phyloP scores from a whole-genome alignment of 176 grass and related monocot species.

The Oryza meridionalis region DNA sequence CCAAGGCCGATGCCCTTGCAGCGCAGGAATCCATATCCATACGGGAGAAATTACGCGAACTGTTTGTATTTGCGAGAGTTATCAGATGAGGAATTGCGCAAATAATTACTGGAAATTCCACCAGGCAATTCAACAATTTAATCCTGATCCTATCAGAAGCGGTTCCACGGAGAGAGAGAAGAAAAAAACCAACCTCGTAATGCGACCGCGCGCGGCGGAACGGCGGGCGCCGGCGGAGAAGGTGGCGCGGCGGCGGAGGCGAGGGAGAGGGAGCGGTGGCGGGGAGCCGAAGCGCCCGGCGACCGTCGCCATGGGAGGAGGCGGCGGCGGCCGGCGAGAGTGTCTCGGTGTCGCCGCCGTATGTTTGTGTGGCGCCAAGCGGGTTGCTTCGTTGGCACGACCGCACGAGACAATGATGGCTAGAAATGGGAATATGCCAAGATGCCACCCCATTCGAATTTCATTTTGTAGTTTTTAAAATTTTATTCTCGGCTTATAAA shows the following conservation, averaged over 20 bases:
- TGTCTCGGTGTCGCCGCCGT: not conserved
- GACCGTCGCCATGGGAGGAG: slow-evolving; percentile 45
- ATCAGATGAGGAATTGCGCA: slow-evolving; percentile 17
- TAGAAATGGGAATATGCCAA: slow-evolving; percentile 2
- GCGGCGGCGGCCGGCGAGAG: not conserved
- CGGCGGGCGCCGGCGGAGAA: slow-evolving; percentile 18
- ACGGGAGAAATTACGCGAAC: slow-evolving; percentile 35
- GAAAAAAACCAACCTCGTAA: slow-evolving; percentile 40
- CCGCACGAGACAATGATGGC: slow-evolving; percentile 25
- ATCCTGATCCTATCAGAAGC: not conserved
- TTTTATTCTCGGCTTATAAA: not conserved
- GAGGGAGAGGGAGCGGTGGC: slow-evolving; percentile 26
- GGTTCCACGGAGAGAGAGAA: not conserved
- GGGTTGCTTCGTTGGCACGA: not conserved
- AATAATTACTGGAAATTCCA: not conserved
- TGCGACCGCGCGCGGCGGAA: slow-evolving; percentile 26
- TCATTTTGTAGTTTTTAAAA: not conserved
- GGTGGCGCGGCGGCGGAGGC: not conserved
- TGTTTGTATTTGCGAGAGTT: slow-evolving; percentile 24
- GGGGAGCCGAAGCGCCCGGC: slow-evolving; percentile 31
- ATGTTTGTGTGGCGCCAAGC: slow-evolving; percentile 47
- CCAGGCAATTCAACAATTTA: not conserved
- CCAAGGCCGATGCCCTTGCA: slow-evolving; percentile 42
- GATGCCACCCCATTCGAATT: not conserved
- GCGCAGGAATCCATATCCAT: slow-evolving; percentile 15